Evolutionary conservation across 352 stramenopile genomes (phyloP).

Genomic region (Pythium monospermum): DNA sequence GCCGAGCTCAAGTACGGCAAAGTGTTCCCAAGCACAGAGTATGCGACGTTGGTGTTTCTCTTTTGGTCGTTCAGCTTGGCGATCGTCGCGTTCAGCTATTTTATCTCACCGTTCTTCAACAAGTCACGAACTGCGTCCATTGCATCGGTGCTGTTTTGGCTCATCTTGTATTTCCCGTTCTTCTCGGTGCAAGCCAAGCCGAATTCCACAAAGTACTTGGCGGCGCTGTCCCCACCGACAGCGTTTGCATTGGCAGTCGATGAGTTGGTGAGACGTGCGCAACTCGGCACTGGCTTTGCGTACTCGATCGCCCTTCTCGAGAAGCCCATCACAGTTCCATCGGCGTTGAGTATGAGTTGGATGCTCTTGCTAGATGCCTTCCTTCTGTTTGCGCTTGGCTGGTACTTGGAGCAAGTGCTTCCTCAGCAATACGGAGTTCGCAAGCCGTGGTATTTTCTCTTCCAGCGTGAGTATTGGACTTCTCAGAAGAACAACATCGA

Average conservation of each 20-base stretch:
- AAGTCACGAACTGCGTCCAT: constrained; percentile 55
- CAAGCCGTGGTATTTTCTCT: constrained; percentile 89
- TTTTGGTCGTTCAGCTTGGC: constrained; percentile 57
- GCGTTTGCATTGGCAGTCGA: constrained; percentile 58
- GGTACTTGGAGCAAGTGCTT: constrained; percentile 91
- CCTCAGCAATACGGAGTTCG: constrained; percentile 87
- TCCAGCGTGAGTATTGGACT: constrained; percentile 39
- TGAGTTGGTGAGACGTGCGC: constrained; percentile 43
- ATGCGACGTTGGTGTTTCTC: constrained; percentile 26
- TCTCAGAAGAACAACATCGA: constrained; percentile 1
- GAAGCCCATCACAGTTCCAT: constrained; percentile 40
- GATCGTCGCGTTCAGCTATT: constrained; percentile 61
- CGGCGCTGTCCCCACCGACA: constrained; percentile 45
- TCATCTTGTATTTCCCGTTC: constrained; percentile 66
- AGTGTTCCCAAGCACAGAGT: constrained; percentile 19
- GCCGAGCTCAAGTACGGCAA: constrained; percentile 26
- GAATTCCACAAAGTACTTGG: constrained; percentile 39
- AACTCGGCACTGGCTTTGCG: constrained; percentile 46
- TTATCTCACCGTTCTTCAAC: constrained; percentile 63
- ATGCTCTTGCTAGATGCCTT: constrained; percentile 73
- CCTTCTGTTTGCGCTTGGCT: constrained; percentile 75
- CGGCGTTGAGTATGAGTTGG: constrained; percentile 43
- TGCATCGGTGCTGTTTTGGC: constrained; percentile 54
- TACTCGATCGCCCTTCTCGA: constrained; percentile 39
- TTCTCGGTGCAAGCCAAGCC: constrained; percentile 44